Base-by-base conservation (phyloP, 345 rosid species). In the Eucalyptus caleyi region DNA sequence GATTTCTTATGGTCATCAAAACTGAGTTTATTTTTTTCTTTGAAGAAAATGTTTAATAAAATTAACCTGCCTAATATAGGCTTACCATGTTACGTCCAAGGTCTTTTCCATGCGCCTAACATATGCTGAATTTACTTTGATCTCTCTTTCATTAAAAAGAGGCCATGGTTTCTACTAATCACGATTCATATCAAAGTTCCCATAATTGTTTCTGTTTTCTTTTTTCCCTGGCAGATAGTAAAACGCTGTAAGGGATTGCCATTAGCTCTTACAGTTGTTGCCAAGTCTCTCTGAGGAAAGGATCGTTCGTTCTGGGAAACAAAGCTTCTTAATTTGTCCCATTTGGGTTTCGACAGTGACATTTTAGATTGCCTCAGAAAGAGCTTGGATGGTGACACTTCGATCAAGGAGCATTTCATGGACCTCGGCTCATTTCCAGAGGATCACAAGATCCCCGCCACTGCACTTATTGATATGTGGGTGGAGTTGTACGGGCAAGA, bases 401-500 rank as follows among this genome's bases (percentile, higher is more conserved):
- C 16, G 6, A 53, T 90, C 6, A 93, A 91, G 91, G 93, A 94
- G 44, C 94, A 94, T 89, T 96, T 90, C 92, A 86, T 94, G 92
- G 97, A 95, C 89, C 88, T 95, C 50, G 93, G 96, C 8, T 93
- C 89, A 50, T 96, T 96, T 91, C 94, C 93, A 13, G 95, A 94
- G 89, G 97, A 93, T 88, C 59, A 5, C 26, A 53, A 53, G 59
- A 53, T 53, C 59, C 59, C 59, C 2, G 26, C 5, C 59, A 53
- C 26, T 53, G 59, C 26, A 4, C 59, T 53, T 53, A 53, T 53
- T 19, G 59, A 53, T 53, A 19, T 21, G 59, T 53, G 59, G 59
- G 59, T 53, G 59, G 26, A 0, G 5, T 53, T 53, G 26, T 19
- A 19, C 1, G 0, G 11, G 59, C 59, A 53, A 53, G 89, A 88